phyloP scores from a whole-genome alignment of 352 stramenopile species.

The Globisporangium sylvaticum region DNA sequence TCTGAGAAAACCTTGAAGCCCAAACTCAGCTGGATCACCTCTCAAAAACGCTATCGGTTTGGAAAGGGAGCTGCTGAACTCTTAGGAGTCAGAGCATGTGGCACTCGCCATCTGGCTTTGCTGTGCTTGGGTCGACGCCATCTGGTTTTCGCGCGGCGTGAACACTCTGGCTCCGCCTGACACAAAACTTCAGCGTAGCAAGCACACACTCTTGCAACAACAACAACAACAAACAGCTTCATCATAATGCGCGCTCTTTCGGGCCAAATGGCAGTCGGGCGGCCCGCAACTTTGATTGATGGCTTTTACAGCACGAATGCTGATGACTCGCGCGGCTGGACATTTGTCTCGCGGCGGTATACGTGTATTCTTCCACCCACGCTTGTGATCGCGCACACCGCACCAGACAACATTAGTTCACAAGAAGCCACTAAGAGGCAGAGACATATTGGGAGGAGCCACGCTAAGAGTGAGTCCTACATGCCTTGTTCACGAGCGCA shows the following conservation, averaged over 20 bases:
- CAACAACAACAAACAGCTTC: background rate
- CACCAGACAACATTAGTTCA: background rate
- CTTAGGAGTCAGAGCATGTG: background rate
- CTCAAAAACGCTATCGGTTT: background rate
- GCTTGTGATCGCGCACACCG: background rate
- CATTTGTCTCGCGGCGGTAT: background rate
- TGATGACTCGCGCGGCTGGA: background rate
- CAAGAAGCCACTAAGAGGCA: background rate
- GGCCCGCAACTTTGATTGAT: background rate
- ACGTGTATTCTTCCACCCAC: background rate
- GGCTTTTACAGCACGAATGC: background rate
- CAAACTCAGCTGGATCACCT: background rate
- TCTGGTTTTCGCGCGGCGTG: background rate
- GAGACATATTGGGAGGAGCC: background rate
- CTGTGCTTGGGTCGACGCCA: background rate
- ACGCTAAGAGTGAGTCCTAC: background rate
- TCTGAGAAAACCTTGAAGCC: background rate
- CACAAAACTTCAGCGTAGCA: background rate
- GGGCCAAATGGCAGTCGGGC: background rate
- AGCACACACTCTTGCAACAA: background rate
- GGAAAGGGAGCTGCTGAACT: background rate
- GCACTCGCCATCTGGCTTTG: slow-evolving; percentile 1
- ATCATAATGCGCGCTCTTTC: background rate
- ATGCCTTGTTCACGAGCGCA: background rate
- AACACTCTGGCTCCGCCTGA: background rate